Evolutionary conservation across 352 stramenopile genomes (phyloP).

Genomic region (Plasmopara halstedii): DNA sequence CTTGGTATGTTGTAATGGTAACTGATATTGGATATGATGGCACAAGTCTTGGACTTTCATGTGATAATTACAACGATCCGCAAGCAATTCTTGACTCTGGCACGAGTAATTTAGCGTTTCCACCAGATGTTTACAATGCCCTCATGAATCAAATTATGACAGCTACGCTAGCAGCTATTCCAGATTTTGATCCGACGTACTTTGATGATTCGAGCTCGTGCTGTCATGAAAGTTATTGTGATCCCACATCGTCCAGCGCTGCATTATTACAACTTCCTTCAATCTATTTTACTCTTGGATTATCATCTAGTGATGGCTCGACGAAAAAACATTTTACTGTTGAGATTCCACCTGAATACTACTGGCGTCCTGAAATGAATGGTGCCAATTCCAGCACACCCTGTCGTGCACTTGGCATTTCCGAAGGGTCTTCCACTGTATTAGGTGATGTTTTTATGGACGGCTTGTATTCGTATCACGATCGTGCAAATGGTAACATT

Average conservation of each 20-base stretch:
- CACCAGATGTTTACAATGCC: slow-evolving; percentile 64
- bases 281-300: slow-evolving; percentile 69
- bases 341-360: slow-evolving; percentile 76
- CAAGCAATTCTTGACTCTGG: slow-evolving; percentile 78
- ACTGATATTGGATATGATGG: slow-evolving; percentile 62
- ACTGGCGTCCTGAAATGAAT: slow-evolving; percentile 78
- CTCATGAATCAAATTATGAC: slow-evolving; percentile 60
- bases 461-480: slow-evolving; percentile 68
- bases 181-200: slow-evolving; percentile 57
- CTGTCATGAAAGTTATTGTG: slow-evolving; percentile 62
- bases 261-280: slow-evolving; percentile 57
- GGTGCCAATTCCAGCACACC: slow-evolving; percentile 36
- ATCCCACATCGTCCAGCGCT: slow-evolving; percentile 41
- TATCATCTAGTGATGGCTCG: slow-evolving; percentile 38
- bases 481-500: slow-evolving; percentile 51
- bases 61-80: slow-evolving; percentile 64
- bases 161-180: slow-evolving; percentile 46
- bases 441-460: slow-evolving; percentile 85
- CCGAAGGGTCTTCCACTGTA: slow-evolving; percentile 55
- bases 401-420: slow-evolving; percentile 74
- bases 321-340: slow-evolving; percentile 67
- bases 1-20: slow-evolving; percentile 76
- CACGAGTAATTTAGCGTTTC: slow-evolving; percentile 77
- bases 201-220: slow-evolving; percentile 66
- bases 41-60: slow-evolving; percentile 50